Base-by-base conservation (phyloP, 768 basidiomycete species). In the Hericium alpestre region DNA sequence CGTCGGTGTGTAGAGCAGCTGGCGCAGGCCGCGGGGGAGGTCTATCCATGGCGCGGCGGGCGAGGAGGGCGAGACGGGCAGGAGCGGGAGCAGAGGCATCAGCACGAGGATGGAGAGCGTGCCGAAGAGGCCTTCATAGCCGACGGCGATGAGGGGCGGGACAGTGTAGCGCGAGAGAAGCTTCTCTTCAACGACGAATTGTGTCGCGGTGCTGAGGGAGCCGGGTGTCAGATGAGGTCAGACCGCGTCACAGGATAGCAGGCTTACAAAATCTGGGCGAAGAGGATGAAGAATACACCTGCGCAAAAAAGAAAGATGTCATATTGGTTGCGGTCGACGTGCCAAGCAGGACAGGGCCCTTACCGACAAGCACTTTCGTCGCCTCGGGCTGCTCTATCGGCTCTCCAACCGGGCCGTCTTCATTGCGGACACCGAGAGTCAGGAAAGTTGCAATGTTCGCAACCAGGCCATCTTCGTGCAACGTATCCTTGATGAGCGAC, bases 131-230 rank as follows among this genome's bases (percentile, higher is more conserved):
- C 96, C 96, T 72, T 99, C 96, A 60, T 80, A 90, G 22, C 94
- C 93, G 59, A 98, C 96, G 11, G 95, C 94, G 57, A 93, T 81
- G 39, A 98, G 79, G 13, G 96, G 95, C 49, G 84, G 81, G 41
- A 97, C 86, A 38, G 82, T 76, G 74, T 95, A 94, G 51, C 79
- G 81, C 65, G 82, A 75, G 87, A 98, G 85, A 64, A 98, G 93
- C 75, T 90, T 94, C 73, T 97, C 95, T 77, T 98, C 96, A 15
- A 96, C 79, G 48, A 97, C 94, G 67, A 94, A 94, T 68, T 94
- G 93, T 10, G 83, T 82, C 56, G 93, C 93, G 27, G 90, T 89
- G 74, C 90, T 93, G 67, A 58, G 51, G 51, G 48, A 16, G 22
- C 20, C 20, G 9, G 27, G 2, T 11, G 7, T 25, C 32, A 20